These are phyloP conservation scores for Colletotrichum chlorophyti DNA, from an alignment of 2,329 filamentous ascomycete species.

Conservation along the genomic window DNA sequence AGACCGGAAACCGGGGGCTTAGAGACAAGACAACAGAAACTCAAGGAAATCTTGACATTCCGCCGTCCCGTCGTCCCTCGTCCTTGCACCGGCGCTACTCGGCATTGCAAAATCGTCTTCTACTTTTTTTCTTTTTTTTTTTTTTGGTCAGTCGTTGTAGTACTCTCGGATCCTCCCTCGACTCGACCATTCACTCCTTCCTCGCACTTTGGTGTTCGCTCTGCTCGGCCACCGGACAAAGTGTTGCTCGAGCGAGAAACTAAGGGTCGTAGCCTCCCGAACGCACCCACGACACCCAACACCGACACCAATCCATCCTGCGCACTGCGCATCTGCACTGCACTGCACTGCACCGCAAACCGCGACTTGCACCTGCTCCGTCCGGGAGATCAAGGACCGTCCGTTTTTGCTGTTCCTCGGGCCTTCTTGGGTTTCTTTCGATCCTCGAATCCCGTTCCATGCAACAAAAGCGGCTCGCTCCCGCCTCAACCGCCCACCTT, in stretches of 20 bases:
- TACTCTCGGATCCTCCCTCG: constrained; percentile 25
- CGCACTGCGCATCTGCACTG: constrained; percentile 22
- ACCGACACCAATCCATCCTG: too few relatives aligned
- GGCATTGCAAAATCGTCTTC: constrained; percentile 1
- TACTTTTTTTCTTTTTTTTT: constrained; percentile 3
- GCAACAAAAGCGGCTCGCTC: constrained; percentile 25
- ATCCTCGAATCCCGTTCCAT: constrained; percentile 18
- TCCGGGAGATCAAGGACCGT: neutral
- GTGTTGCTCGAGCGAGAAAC: constrained; percentile 27
- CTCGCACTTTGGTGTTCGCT: constrained; percentile 2
- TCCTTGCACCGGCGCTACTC: neutral
- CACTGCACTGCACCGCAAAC: constrained; percentile 4
- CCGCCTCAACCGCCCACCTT: constrained; percentile 3
- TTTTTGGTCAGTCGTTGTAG: neutral
- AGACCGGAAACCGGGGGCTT: too few relatives aligned
- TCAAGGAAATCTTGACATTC: constrained; percentile 3
- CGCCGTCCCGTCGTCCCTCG: neutral
- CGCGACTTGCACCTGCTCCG: constrained; percentile 5
- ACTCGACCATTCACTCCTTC: neutral
- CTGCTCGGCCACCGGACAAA: constrained; percentile 28
- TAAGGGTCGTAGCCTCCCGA: constrained; percentile 22
- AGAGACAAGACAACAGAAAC: too few relatives aligned
- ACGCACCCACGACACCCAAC: constrained; percentile 16
- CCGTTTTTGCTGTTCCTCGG: neutral
- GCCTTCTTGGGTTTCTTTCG: too few relatives aligned